A percentile compares a stretch with the other conserved stretches of the same genome.
phyloP scores from a whole-genome alignment of 2,329 filamentous ascomycete genomes.

The Hypoxylon sp. region DNA sequence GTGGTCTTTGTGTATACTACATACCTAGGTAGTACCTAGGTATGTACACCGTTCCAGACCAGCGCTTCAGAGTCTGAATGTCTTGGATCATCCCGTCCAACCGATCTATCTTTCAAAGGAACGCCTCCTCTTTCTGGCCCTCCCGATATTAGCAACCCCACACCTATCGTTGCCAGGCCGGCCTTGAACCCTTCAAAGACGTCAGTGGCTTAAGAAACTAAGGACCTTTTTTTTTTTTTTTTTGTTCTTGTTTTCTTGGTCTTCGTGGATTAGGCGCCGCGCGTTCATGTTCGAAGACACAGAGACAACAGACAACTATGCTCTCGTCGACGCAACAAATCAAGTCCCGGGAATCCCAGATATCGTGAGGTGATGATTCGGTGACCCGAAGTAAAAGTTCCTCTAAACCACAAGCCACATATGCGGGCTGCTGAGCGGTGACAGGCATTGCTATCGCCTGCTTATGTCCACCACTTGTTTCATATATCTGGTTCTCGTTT shows the following conservation, averaged over 20 bases:
- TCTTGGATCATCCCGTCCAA: constrained; percentile 22
- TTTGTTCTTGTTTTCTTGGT: too few relatives aligned
- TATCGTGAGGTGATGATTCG: constrained; percentile 23
- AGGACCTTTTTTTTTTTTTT: too few relatives aligned
- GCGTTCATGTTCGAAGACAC: constrained; percentile 7
- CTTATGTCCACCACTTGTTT: constrained; percentile 19
- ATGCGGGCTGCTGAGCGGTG: constrained; percentile 17
- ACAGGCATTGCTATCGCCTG: constrained; percentile 25
- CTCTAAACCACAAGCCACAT: constrained; percentile 25
- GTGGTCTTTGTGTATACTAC: too few relatives aligned
- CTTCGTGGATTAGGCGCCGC: constrained; percentile 14
- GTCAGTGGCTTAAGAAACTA: constrained; percentile 14
- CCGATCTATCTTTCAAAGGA: constrained; percentile 12
- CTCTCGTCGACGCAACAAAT: too few relatives aligned
- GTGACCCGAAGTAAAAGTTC: constrained; percentile 17
- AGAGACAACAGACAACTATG: too few relatives aligned
- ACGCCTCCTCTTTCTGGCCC: constrained; percentile 18
- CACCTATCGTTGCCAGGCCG: constrained; percentile 9
- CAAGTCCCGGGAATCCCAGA: constrained; percentile 4
- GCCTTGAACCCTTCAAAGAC: constrained; percentile 6
- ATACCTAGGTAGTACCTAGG: too few relatives aligned
- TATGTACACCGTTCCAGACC: not conserved
- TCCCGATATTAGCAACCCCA: constrained; percentile 22
- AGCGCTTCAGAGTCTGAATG: constrained; percentile 8
- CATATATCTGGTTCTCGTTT: constrained; percentile 21